A percentile compares a stretch with the other conserved stretches of the same genome.
Conservation (phyloP, 176 grass and related monocot genomes). For the Zea mays region DNA sequence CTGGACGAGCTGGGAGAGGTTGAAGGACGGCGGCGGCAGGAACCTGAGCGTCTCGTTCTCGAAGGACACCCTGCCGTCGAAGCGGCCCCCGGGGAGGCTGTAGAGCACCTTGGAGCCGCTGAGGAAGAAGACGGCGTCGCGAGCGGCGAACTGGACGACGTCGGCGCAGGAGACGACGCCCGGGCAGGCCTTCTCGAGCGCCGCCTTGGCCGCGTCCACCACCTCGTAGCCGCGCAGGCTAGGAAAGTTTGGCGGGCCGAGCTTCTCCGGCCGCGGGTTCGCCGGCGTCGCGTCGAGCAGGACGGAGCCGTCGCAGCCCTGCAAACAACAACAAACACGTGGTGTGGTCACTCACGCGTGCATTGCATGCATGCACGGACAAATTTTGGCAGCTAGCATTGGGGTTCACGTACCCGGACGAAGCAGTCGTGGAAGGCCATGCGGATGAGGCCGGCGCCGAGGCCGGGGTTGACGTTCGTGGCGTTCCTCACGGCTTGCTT, state of each 20-base stretch:
- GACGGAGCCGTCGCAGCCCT: constrained; percentile 73
- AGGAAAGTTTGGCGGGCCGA: constrained; percentile 39
- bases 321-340: not conserved
- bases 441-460: constrained; percentile 56
- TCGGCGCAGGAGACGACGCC: constrained; percentile 55
- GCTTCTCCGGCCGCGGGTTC: constrained; percentile 46
- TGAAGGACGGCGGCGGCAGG: constrained; percentile 15
- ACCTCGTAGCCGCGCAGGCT: constrained; percentile 67
- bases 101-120: constrained; percentile 24
- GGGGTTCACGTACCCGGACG: constrained; percentile 35
- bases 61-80: constrained; percentile 47
- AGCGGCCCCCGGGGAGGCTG: constrained; percentile 27
- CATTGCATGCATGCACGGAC: not conserved
- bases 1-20: constrained; percentile 8
- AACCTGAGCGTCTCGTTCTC: constrained; percentile 29
- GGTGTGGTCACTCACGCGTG: too few species aligned
- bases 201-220: constrained; percentile 49
- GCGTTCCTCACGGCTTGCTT: constrained; percentile 9
- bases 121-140: constrained; percentile 50
- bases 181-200: constrained; percentile 33
- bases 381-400: not conserved
- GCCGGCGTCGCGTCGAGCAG: constrained; percentile 45
- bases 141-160: constrained; percentile 49
- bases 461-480: constrained; percentile 19
- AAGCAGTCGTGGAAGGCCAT: constrained; percentile 82